phyloP scores from a whole-genome alignment of 2,329 filamentous ascomycete species.

The Fusarium mundagurra region DNA sequence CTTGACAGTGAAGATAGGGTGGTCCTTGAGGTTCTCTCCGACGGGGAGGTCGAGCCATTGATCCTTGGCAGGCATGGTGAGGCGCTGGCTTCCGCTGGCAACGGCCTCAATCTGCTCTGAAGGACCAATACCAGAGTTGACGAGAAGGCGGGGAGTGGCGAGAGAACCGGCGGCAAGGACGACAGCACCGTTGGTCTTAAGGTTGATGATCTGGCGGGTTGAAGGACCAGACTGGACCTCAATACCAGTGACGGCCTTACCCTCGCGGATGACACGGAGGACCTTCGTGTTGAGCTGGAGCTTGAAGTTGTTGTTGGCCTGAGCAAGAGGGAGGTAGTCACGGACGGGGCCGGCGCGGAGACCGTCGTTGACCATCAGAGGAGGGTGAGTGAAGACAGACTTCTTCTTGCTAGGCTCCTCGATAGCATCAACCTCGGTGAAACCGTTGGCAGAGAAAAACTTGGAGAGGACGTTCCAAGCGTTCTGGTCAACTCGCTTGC shows the following conservation, averaged over 20 bases:
- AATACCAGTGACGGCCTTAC: constrained; percentile 71
- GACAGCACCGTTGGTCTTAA: constrained; percentile 53
- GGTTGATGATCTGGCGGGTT: constrained; percentile 40
- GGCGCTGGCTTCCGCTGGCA: constrained; percentile 58
- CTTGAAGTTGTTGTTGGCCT: constrained; percentile 70
- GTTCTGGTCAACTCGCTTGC: constrained; percentile 72
- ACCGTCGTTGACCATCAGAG: constrained; percentile 65
- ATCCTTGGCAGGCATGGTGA: constrained; percentile 59
- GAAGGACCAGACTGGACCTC: constrained; percentile 72
- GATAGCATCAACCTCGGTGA: constrained; percentile 71
- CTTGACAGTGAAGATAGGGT: constrained; percentile 54
- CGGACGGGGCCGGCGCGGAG: constrained; percentile 76
- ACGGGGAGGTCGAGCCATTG: constrained; percentile 69
- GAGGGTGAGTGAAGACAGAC: constrained; percentile 68
- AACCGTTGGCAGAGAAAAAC: constrained; percentile 69
- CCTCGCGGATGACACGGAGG: constrained; percentile 71
- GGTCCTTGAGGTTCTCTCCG: constrained; percentile 67
- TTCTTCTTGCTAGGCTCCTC: constrained; percentile 71
- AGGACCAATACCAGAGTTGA: constrained; percentile 70
- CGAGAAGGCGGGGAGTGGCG: constrained; percentile 74
- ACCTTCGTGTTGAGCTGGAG: constrained; percentile 74
- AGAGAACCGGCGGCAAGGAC: constrained; percentile 75
- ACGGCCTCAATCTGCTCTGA: constrained; percentile 66
- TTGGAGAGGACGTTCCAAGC: constrained; percentile 70
- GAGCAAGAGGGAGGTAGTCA: constrained; percentile 74